Evolutionary conservation across 116 monocot species (phyloP), one percentile per base, ranked within the genome.

Genomic region (Thalassia testudinum): DNA sequence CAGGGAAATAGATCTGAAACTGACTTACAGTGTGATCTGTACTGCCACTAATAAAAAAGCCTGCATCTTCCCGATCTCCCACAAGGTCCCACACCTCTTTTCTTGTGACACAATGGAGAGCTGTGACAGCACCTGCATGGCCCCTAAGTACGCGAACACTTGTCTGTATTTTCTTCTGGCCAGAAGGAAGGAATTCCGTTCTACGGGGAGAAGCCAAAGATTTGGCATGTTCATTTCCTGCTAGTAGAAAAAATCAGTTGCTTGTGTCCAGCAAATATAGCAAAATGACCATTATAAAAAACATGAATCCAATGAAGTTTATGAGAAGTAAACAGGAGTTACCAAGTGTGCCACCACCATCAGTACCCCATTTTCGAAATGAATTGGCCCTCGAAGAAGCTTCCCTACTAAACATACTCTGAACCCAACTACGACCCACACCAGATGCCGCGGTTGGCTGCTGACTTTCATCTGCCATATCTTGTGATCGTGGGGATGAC

Each of bases 11-110:
- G n/a, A n/a, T n/a, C n/a, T n/a, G n/a, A n/a, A n/a, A n/a, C n/a
- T 10, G 10, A 34, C 19, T 76, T 54, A 87, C 95, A 75, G 63
- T 74, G 72, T 85, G 88, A 51, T 95, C 95, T 43, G 76, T 85
- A 70, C 95, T 88, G 65, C 95, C 95, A 54, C 88, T 95, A 45
- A 95, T 88, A 62, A 95, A 95, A 74, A 88, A 72, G 12, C 95
- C 95, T 54, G 95, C 95, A 79, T 95, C 95, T 56, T 95, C 95
- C 70, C 88, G 95, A 53, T 95, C 95, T 62, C 95, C 95, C 71
- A 85, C 77, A 68, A 95, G 95, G 56, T 95, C 95, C 95, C 95
- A 95, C 17, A 95, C 95, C 67, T 95, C 95, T 56, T 75, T 95
- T 76, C 77, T 78, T 62, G 95, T 76, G 50, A 95, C 88, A 75